Base-by-base conservation (phyloP, 352 stramenopile genomes). In the Achlya hypogyna region DNA sequence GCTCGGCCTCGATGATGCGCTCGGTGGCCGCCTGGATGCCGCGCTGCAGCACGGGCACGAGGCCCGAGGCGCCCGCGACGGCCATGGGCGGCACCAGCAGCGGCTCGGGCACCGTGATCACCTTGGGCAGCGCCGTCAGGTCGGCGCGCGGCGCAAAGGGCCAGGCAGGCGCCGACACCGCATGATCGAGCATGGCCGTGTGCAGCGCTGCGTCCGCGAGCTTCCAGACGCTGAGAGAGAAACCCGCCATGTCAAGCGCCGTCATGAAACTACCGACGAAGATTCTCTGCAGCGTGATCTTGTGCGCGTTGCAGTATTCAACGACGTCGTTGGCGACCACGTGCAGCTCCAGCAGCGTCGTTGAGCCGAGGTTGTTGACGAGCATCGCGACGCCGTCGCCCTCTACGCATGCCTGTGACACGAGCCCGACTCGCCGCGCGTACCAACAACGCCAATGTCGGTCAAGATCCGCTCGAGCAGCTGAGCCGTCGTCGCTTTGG, bases 201-300 rank as follows among this genome's bases (percentile, higher is more conserved):
- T 62, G 71, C 42, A 72, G 72, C 20, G 68, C 69, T 27, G 87
- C 76, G 10, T 78, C 69, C 28, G 84, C 86, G 5, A 97, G 81
- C 59, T 88, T 88, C 85, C 87, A 95, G 10, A 95, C 65, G 25
- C 85, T 89, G 5, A 99, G 73, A 40, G 87, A 98, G 32, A 98
- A 95, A 12, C 97, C 97, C 38, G 87, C 84, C 96, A 99, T 99
- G 74, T 99, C 92, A 59, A 99, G 88, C 32, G 91, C 92, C 5
- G 96, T 99, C 96, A 99, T 99, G 74, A 96, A 98, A 12, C 81
- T 81, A 5, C 96, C 97, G 10, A 97, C 92, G 40, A 97, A 76
- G 10, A 98, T 72, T 47, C 96, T 84, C 62, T 89, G 82, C 0
- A 96, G 88, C 25, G 81, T 78, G 38, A 95, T 81, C 8, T 79